Percentiles rank a stretch among this genome's conserved stretches.
Conservation (phyloP, 169 alveolate species). For the Plasmodium yoelii region DNA sequence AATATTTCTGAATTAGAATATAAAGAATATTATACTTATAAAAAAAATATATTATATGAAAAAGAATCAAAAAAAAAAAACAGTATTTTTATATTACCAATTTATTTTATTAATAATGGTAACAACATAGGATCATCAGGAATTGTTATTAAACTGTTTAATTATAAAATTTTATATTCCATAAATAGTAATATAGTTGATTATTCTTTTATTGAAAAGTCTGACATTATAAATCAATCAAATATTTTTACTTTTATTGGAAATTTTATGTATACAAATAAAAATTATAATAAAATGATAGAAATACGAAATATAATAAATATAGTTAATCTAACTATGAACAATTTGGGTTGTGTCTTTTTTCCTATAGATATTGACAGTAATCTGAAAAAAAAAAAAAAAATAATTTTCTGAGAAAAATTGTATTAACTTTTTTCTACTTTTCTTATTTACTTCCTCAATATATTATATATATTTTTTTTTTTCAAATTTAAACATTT, state of each 20-base stretch:
- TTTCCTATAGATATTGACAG: slow-evolving; percentile 73
- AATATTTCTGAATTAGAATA: slow-evolving; percentile 29
- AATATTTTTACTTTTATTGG: slow-evolving; percentile 59
- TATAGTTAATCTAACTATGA: slow-evolving; percentile 39
- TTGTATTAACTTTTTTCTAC: neutral
- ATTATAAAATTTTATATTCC: slow-evolving; percentile 57
- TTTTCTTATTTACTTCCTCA: neutral
- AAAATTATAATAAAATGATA: slow-evolving; percentile 30
- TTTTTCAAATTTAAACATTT: neutral
- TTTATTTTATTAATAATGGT: slow-evolving; percentile 67
- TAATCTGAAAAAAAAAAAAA: neutral
- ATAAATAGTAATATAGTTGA: slow-evolving; percentile 43
- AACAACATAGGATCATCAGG: slow-evolving; percentile 74
- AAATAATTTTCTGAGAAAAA: neutral
- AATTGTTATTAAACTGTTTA: slow-evolving; percentile 35
- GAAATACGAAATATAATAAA: slow-evolving; percentile 30
- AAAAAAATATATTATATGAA: slow-evolving; percentile 12
- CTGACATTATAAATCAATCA: slow-evolving; percentile 34
- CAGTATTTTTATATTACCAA: slow-evolving; percentile 26
- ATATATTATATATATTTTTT: neutral
- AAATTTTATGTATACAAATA: slow-evolving; percentile 63
- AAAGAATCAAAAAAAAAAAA: slow-evolving; percentile 12
- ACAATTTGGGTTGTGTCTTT: slow-evolving; percentile 49
- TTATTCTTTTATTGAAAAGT: slow-evolving; percentile 67
- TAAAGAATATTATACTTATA: slow-evolving; percentile 53